These are phyloP conservation scores for Marchantia polymorpha DNA, from an alignment of 225 moss, liverwort and hornwort species.

Conservation along the genomic window DNA sequence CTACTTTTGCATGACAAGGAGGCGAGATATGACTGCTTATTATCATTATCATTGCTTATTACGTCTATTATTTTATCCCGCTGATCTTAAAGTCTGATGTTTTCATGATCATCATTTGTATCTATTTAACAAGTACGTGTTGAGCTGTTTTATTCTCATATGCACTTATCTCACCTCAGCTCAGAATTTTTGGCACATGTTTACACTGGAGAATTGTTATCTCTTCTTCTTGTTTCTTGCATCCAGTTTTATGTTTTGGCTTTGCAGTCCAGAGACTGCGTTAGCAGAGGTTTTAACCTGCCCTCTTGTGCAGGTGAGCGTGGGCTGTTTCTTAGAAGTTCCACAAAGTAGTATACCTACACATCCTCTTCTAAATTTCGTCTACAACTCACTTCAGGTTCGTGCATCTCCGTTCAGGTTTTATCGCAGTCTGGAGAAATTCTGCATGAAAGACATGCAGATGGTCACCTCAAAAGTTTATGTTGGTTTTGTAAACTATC, in stretches of 20 bases:
- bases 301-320: conserved; percentile 58
- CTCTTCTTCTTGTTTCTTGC: background rate
- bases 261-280: background rate
- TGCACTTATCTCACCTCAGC: background rate
- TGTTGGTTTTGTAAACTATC: no score
- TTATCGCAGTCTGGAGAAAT: no score
- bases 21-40: no score
- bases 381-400: conserved; percentile 88
- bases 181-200: background rate
- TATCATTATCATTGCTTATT: no score
- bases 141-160: background rate
- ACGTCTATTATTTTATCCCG: background rate
- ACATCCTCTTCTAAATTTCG: conserved; percentile 89
- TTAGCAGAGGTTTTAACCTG: background rate
- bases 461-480: no score
- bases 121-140: background rate
- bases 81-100: background rate
- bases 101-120: background rate
- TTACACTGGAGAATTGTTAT: background rate
- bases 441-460: no score
- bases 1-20: background rate
- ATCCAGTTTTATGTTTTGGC: no score
- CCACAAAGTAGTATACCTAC: conserved; percentile 72
- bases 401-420: background rate
- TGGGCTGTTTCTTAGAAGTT: conserved; percentile 87